These are phyloP conservation scores for Phaeophleospora eucalypticola DNA, from an alignment of 2,329 filamentous ascomycete species.

Conservation along the genomic window DNA sequence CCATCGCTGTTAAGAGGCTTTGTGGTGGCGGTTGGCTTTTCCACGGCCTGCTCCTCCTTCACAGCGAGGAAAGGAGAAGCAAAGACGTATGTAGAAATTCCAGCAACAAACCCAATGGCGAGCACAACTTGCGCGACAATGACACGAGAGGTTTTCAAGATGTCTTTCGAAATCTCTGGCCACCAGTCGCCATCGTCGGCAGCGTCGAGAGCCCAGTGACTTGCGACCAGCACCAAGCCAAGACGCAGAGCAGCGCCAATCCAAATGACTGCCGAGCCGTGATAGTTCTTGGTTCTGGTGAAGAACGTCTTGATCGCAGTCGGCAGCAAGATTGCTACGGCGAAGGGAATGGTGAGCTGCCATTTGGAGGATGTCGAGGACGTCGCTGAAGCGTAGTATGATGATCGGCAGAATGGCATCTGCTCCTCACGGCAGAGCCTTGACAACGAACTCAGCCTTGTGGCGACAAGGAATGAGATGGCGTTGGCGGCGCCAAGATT, in stretches of 20 bases:
- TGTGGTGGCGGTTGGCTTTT: conserved; percentile 22
- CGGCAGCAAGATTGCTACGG: conserved; percentile 68
- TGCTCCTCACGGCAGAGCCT: conserved; percentile 95
- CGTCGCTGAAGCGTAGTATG: conserved; percentile 87
- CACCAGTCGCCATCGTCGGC: conserved; percentile 85
- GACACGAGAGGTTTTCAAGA: conserved; percentile 69
- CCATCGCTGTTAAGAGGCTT: conserved; percentile 28
- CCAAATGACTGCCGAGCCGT: conserved; percentile 80
- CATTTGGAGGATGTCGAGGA: conserved; percentile 90
- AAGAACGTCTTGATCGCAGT: conserved; percentile 76
- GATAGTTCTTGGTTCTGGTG: conserved; percentile 75
- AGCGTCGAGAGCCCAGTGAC: conserved; percentile 86
- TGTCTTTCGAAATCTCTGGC: conserved; percentile 52
- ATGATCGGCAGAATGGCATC: conserved; percentile 93
- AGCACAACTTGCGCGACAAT: conserved; percentile 77
- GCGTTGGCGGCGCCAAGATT: conserved; percentile 81
- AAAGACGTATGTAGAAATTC: conserved; percentile 80
- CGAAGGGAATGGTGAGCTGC: conserved; percentile 77
- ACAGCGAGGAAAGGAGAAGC: conserved; percentile 80
- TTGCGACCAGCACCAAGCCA: conserved; percentile 68
- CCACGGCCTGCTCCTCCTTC: conserved; percentile 38
- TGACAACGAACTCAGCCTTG: conserved; percentile 77
- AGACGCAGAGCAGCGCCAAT: conserved; percentile 74
- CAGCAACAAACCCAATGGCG: conserved; percentile 74
- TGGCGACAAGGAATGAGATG: conserved; percentile 72